A percentile compares a stretch with the other conserved stretches of the same genome.
phyloP scores from a whole-genome alignment of 305 asterid species.

The Fraxinus baroniana region DNA sequence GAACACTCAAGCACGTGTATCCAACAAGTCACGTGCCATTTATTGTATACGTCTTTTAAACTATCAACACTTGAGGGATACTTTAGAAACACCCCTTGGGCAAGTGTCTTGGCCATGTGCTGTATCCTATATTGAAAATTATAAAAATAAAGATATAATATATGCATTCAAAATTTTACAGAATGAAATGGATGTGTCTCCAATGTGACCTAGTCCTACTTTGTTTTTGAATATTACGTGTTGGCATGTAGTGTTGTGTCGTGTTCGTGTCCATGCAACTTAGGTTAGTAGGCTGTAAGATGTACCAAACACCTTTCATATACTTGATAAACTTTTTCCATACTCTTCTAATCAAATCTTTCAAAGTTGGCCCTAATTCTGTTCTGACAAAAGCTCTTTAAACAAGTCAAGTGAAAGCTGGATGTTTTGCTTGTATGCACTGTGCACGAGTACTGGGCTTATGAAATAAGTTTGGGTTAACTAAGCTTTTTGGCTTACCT shows the following conservation, averaged over 20 bases:
- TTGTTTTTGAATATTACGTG: not conserved
- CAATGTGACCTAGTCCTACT: not conserved
- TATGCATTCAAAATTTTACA: not conserved
- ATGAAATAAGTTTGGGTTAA: not conserved
- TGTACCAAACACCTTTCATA: constrained; percentile 10
- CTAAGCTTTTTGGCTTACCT: not conserved
- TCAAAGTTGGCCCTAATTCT: constrained; percentile 1
- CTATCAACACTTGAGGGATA: not conserved
- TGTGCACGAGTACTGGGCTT: not conserved
- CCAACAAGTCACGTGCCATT: not conserved
- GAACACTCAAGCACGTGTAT: not conserved
- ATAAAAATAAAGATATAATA: not conserved
- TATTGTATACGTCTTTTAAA: not conserved
- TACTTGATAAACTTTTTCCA: not conserved
- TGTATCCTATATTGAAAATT: not conserved
- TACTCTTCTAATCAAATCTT: not conserved
- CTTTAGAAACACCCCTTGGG: not conserved
- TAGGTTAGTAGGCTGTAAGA: not conserved
- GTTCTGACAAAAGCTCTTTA: constrained; percentile 7
- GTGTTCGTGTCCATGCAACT: not conserved
- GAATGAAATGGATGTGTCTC: not conserved
- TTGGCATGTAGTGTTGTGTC: not conserved
- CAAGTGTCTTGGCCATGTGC: not conserved
- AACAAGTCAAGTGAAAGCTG: constrained; percentile 4
- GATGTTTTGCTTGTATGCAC: not conserved